phyloP scores from a whole-genome alignment of 2,329 filamentous ascomycete genomes.

The Monilinia fructigena region DNA sequence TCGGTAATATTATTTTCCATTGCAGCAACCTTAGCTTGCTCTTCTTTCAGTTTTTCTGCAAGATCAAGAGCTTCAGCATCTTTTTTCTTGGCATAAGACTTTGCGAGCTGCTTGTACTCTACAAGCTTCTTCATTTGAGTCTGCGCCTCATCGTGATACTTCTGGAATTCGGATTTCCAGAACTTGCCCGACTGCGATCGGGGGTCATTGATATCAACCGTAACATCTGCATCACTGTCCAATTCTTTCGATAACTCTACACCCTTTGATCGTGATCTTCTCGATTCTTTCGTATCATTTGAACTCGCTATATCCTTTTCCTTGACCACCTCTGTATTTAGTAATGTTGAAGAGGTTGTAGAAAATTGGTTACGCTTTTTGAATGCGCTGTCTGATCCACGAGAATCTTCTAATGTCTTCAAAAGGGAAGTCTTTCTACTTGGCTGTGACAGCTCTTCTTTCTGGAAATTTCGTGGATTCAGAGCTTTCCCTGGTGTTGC shows the following conservation, averaged over 20 bases:
- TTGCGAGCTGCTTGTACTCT: conserved; percentile 76
- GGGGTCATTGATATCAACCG: conserved; percentile 70
- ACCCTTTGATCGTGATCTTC: conserved; percentile 25
- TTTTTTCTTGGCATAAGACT: conserved; percentile 75
- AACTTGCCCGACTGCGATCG: conserved; percentile 73
- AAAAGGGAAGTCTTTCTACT: conserved; percentile 47
- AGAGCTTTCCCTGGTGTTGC: conserved; percentile 39
- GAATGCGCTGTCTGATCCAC: conserved; percentile 35
- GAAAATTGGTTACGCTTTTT: conserved; percentile 16
- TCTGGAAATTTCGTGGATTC: conserved; percentile 34
- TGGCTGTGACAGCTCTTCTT: conserved; percentile 26
- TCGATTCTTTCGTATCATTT: conserved; percentile 9
- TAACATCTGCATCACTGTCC: conserved; percentile 57
- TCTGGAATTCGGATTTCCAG: conserved; percentile 77
- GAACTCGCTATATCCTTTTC: neutral
- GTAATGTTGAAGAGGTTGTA: conserved; percentile 14
- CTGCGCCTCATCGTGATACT: conserved; percentile 70
- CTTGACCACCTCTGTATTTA: conserved; percentile 8
- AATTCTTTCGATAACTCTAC: conserved; percentile 27
- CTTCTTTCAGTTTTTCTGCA: conserved; percentile 63
- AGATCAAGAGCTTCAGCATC: conserved; percentile 69
- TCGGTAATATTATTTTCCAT: conserved; percentile 64
- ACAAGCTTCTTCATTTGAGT: conserved; percentile 75
- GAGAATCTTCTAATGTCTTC: conserved; percentile 48
- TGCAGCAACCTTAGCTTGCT: conserved; percentile 61